Percentiles rank a stretch among this genome's conserved stretches.
Conservation (phyloP, 2,329 filamentous ascomycete species). For the Gyromitra esculenta region DNA sequence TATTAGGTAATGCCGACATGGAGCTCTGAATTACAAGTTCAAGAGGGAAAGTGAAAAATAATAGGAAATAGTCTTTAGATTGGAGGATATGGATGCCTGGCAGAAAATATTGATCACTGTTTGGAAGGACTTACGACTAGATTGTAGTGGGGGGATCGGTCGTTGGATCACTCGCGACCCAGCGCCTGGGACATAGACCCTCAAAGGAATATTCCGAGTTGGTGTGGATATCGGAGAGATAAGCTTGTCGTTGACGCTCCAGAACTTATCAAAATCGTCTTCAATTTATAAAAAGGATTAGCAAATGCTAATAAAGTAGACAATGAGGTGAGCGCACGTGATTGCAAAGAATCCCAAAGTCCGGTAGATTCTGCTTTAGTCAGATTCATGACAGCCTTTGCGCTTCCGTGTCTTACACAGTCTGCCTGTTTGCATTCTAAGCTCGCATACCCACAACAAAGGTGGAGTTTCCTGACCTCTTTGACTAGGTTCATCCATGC, state of each 20-base stretch:
- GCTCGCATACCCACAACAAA: slow-evolving; percentile 17
- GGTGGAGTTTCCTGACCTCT: slow-evolving; percentile 63
- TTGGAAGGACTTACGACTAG: slow-evolving; percentile 59
- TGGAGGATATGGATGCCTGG: not conserved
- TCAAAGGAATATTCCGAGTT: slow-evolving; percentile 84
- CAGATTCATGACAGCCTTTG: slow-evolving; percentile 88
- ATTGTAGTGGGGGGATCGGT: slow-evolving; percentile 53
- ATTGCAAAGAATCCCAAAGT: slow-evolving; percentile 81
- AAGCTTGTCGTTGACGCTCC: slow-evolving; percentile 77
- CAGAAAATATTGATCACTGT: not conserved
- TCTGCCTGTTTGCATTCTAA: slow-evolving; percentile 69
- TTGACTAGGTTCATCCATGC: slow-evolving; percentile 72
- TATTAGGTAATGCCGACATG: not conserved
- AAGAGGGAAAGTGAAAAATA: not conserved
- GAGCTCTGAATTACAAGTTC: not conserved
- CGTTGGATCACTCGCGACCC: slow-evolving; percentile 63
- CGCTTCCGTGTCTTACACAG: slow-evolving; percentile 85
- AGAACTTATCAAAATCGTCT: slow-evolving; percentile 79
- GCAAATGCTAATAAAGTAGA: not conserved
- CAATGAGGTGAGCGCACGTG: slow-evolving; percentile 66
- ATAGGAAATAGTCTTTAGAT: not conserved
- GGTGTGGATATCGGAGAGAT: slow-evolving; percentile 73
- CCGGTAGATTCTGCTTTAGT: slow-evolving; percentile 83
- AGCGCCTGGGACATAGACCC: slow-evolving; percentile 80
- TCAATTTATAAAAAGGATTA: slow-evolving; percentile 26